Base-by-base conservation (phyloP, 2,329 filamentous ascomycete species). In the Pseudopithomyces maydicus region DNA sequence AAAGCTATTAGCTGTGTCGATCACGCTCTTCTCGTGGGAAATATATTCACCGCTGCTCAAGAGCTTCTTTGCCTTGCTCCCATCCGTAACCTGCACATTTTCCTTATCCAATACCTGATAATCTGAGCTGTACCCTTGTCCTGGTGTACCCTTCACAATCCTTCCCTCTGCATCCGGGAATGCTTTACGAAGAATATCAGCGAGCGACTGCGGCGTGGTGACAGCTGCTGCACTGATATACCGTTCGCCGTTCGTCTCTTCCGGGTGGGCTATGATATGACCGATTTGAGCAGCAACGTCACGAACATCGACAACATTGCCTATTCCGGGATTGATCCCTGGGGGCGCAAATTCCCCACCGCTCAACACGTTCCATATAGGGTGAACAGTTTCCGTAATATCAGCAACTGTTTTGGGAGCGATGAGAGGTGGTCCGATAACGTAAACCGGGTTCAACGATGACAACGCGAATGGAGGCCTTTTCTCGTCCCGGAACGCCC, bases 201-300 rank as follows among this genome's bases (percentile, higher is more conserved):
- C 77, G 7, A 74, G 66, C 6, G 75, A 74, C 63, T 81, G 80
- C 0, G 70, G 53, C 0, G 71, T 69, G 0, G 68, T 74, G 29
- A 67, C 71, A 3, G 68, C 70, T 1, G 63, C 64, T 35, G 68
- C 67, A 0, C 72, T 71, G 19, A 82, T 70, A 56, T 78, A 81
- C 8, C 79, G 68, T 63, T 82, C 71, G 2, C 78, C 77, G 54
- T 80, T 66, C 0, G 76, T 69, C 41, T 73, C 60, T 0, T 70
- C 62, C 0, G 75, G 64, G 32, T 80, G 65, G 54, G 77, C 74
- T 19, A 74, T 72, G 0, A 69, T 68, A 64, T 74, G 80, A 2
- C 76, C 64, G 14, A 78, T 67, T 41, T 79, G 66, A 7, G 70
- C 67, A 2, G 78, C 78, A 0, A 82, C 79, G 55, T 82, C 79